Evolutionary conservation across 257 asterid species (phyloP).

Genomic region (Solanum sparsipilum): DNA sequence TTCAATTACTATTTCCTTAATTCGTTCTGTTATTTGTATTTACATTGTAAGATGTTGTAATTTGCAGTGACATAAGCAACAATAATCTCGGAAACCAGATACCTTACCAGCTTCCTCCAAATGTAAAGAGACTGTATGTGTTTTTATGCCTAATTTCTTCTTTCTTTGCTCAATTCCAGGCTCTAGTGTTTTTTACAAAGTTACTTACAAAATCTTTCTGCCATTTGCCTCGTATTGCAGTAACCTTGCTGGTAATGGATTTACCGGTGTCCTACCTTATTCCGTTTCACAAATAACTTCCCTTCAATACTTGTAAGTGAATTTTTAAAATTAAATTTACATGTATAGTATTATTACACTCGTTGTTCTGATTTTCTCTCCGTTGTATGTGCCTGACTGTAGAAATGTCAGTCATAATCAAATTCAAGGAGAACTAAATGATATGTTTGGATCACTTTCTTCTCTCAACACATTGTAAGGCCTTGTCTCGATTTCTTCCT

Average conservation of each 20-base stretch:
- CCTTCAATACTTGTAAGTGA: conserved; percentile 66
- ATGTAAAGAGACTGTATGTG: conserved; percentile 65
- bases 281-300: conserved; percentile 55
- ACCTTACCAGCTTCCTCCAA: conserved; percentile 75
- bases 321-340: neutral
- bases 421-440: conserved; percentile 50
- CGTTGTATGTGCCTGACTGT: conserved; percentile 5
- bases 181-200: neutral
- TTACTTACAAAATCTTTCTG: neutral
- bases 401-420: conserved; percentile 73
- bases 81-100: conserved; percentile 63
- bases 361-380: neutral
- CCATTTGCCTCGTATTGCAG: conserved; percentile 29
- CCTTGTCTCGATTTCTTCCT: neutral
- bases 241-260: conserved; percentile 63
- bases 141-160: neutral
- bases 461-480: conserved; percentile 74
- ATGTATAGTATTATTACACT: neutral
- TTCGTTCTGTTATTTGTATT: neutral
- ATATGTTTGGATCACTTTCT: conserved; percentile 45
- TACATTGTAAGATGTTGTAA: neutral
- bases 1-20: neutral
- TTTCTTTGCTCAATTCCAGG: neutral
- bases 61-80: conserved; percentile 82
- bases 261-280: conserved; percentile 66